Percentiles rank a stretch among this genome's conserved stretches.
Conservation (phyloP, 2,329 filamentous ascomycete species). For the Phaeosphaeria sp. region DNA sequence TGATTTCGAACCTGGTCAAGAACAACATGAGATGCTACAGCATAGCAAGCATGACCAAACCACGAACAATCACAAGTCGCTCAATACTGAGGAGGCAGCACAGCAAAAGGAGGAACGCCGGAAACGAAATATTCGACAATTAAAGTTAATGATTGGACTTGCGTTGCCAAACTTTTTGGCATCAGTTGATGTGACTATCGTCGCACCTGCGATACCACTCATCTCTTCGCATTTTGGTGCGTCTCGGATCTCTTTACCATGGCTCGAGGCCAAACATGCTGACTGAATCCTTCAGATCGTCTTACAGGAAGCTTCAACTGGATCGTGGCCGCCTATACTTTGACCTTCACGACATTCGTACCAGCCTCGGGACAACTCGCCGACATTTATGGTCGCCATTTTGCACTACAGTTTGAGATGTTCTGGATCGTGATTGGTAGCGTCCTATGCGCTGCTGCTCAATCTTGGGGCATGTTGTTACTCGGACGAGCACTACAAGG, state of each 20-base stretch:
- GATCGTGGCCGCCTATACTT: slow-evolving; percentile 73
- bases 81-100: slow-evolving; percentile 16
- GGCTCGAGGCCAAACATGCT: slow-evolving; percentile 2
- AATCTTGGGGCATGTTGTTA: slow-evolving; percentile 65
- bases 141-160: slow-evolving; percentile 66
- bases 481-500: slow-evolving; percentile 70
- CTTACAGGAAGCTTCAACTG: slow-evolving; percentile 62
- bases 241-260: slow-evolving; percentile 17
- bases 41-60: background rate
- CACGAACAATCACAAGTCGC: background rate
- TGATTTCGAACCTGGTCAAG: slow-evolving; percentile 13
- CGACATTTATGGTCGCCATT: slow-evolving; percentile 70
- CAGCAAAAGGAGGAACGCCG: slow-evolving; percentile 17
- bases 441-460: slow-evolving; percentile 66
- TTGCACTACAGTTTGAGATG: slow-evolving; percentile 63
- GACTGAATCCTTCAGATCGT: slow-evolving; percentile 49
- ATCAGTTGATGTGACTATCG: slow-evolving; percentile 69
- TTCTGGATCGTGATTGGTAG: slow-evolving; percentile 62
- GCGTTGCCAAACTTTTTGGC: slow-evolving; percentile 67
- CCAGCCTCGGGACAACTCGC: slow-evolving; percentile 70
- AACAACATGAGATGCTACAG: background rate
- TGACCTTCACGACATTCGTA: slow-evolving; percentile 71
- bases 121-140: slow-evolving; percentile 56
- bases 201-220: slow-evolving; percentile 65
- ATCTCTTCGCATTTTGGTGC: slow-evolving; percentile 70